Conservation (phyloP, 768 basidiomycete genomes). For the Mycena sanguinolenta region DNA sequence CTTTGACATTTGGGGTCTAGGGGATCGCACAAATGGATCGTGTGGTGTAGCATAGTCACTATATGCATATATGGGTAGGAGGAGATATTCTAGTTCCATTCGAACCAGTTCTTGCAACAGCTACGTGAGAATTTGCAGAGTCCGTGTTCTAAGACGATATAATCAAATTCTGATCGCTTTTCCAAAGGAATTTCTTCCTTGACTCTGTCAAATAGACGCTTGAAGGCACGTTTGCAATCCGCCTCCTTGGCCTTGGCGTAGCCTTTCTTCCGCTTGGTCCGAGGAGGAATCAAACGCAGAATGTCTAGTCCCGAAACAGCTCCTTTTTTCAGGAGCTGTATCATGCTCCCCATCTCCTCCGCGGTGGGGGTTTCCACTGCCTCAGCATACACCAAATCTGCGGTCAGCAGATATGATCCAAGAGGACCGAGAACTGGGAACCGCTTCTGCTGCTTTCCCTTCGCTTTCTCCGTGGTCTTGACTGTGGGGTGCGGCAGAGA, state of each 20-base stretch:
- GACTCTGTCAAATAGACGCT: background rate
- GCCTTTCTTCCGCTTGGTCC: background rate
- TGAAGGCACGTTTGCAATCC: background rate
- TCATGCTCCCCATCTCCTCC: background rate
- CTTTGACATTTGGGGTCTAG: no score
- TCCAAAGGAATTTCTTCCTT: no score
- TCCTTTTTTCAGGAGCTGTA: constrained; percentile 17
- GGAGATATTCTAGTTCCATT: background rate
- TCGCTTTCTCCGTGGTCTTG: no score
- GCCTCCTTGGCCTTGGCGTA: background rate
- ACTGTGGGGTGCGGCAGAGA: background rate
- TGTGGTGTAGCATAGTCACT: background rate
- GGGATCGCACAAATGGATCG: no score
- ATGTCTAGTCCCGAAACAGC: constrained; percentile 11
- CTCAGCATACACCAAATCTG: constrained; percentile 14
- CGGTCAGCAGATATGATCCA: constrained; percentile 4
- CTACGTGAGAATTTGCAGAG: constrained; percentile 8
- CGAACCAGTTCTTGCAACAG: background rate
- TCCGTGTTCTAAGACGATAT: constrained; percentile 2
- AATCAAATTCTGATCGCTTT: background rate
- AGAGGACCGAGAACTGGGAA: constrained; percentile 20
- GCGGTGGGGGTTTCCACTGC: background rate
- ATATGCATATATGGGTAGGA: no score
- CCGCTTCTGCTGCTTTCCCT: background rate
- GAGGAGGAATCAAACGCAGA: constrained; percentile 1